Base-by-base conservation (phyloP, 352 stramenopile species). In the Globisporangium cylindrosporum region DNA sequence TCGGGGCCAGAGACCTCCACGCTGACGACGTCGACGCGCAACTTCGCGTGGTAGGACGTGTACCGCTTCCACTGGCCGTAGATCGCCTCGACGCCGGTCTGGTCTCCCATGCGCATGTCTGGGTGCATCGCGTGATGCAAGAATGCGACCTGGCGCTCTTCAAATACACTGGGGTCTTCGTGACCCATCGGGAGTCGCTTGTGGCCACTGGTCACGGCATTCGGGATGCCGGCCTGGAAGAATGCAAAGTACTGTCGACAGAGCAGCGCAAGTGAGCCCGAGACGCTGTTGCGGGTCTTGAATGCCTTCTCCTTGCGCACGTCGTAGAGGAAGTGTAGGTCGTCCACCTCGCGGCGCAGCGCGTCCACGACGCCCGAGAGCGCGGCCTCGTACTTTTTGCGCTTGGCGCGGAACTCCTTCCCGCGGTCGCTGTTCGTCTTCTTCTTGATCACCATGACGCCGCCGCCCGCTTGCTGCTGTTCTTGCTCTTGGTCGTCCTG, bases 401-500 rank as follows among this genome's bases (percentile, higher is more conserved):
- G 77, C 41, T 81, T 82, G 4, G 77, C 79, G 38, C 83, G 83
- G 64, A 90, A 91, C 53, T 70, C 77, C 46, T 80, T 82, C 24
- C 79, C 81, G 32, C 83, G 83, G 61, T 90, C 83, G 61, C 81
- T 90, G 72, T 91, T 91, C n/a, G 70, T 84, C 66, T 86, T 91
- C n/a, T 67, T 67, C 27, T 22, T 49, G 41, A 27, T 20, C 18
- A 24, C 10, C 7, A 25, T 10, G 4, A 36, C 32, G 3, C 8
- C 24, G 46, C 4, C 29, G 18, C 5, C 18, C 20, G 43, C 24
- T 22, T 22, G n/a, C 36, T 22, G 36, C 36, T 54, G 20, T 10
- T 53, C 20, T 36, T 54, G 20, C 1, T 58, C 15, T n/a, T 14
- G 15, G 9, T 36, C 14, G 53, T 49, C 9, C 1, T 62, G 20